These are phyloP conservation scores for Larix sibirica DNA, from an alignment of 83 land plant species.

Conservation along the genomic window DNA sequence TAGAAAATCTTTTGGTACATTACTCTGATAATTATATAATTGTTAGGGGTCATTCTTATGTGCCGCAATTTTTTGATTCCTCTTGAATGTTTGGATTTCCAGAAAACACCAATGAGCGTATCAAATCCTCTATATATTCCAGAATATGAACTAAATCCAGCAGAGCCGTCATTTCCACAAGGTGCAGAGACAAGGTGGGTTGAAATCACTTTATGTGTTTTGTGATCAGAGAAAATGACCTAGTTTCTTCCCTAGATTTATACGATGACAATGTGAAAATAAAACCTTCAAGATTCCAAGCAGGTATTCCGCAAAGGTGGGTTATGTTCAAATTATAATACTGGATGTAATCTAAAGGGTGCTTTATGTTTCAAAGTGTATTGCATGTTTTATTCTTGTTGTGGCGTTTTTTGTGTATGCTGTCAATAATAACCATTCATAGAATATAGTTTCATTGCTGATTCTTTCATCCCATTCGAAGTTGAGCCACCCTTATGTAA, in stretches of 20 bases:
- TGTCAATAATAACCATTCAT: no score
- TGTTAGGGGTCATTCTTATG: not conserved
- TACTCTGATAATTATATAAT: not conserved
- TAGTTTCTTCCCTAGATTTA: not conserved
- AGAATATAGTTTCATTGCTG: no score
- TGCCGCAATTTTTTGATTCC: not conserved
- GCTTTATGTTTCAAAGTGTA: not conserved
- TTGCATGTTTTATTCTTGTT: not conserved
- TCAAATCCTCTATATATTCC: conserved; percentile 72
- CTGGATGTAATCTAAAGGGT: no score
- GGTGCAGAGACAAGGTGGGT: conserved; percentile 51
- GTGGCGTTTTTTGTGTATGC: not conserved
- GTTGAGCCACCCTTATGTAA: no score
- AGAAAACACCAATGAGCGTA: conserved; percentile 75
- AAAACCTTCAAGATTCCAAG: not conserved
- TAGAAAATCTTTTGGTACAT: not conserved
- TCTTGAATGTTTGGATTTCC: conserved; percentile 30
- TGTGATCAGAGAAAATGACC: not conserved
- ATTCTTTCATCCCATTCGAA: no score
- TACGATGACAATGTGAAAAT: conserved; percentile 3
- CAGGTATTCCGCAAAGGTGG: not conserved
- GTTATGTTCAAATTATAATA: not conserved
- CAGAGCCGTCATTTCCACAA: conserved; percentile 55
- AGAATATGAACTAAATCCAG: conserved; percentile 78
- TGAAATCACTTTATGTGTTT: not conserved